Evolutionary conservation across 140 eudicot species (phyloP).

Genomic region (Cichorium intybus): DNA sequence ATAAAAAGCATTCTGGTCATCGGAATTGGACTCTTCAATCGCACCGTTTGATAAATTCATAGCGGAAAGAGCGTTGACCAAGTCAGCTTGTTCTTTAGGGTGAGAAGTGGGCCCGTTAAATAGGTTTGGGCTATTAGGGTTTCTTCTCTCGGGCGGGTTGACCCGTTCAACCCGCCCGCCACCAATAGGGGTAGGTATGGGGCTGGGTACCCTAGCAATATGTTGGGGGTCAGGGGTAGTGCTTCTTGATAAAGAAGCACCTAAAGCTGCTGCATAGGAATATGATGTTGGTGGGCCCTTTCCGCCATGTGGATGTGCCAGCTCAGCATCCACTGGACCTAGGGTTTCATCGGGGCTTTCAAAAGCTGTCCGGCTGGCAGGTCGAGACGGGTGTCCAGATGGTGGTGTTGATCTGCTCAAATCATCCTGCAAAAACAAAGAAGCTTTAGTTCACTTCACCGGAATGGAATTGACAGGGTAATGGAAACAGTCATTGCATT

Average conservation of each 20-base stretch:
- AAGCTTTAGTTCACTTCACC: constrained; percentile 1
- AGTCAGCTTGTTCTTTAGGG: constrained; percentile 56
- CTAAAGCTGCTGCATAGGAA: constrained; percentile 92
- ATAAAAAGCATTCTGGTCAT: constrained; percentile 50
- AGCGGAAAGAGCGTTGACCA: constrained; percentile 72
- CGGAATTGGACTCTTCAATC: constrained; percentile 40
- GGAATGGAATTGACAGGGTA: neutral
- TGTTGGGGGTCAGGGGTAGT: constrained; percentile 93
- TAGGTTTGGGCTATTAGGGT: constrained; percentile 45
- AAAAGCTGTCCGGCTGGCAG: constrained; percentile 86
- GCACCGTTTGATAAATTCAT: constrained; percentile 68
- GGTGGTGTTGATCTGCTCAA: constrained; percentile 66
- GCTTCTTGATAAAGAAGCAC: constrained; percentile 94
- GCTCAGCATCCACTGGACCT: constrained; percentile 60
- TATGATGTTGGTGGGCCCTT: constrained; percentile 67
- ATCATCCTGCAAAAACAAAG: constrained; percentile 58
- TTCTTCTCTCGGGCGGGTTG: constrained; percentile 53
- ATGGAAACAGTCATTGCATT: too few relatives aligned
- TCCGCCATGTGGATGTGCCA: constrained; percentile 44
- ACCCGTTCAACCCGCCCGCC: constrained; percentile 71
- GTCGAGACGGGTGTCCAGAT: constrained; percentile 89
- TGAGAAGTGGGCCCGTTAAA: constrained; percentile 44
- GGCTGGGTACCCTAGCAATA: constrained; percentile 89
- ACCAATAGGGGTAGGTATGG: constrained; percentile 89
- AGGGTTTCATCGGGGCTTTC: constrained; percentile 49